phyloP scores from a whole-genome alignment of 1,284 basidiomycete genomes.

The Tremellales sp. region DNA sequence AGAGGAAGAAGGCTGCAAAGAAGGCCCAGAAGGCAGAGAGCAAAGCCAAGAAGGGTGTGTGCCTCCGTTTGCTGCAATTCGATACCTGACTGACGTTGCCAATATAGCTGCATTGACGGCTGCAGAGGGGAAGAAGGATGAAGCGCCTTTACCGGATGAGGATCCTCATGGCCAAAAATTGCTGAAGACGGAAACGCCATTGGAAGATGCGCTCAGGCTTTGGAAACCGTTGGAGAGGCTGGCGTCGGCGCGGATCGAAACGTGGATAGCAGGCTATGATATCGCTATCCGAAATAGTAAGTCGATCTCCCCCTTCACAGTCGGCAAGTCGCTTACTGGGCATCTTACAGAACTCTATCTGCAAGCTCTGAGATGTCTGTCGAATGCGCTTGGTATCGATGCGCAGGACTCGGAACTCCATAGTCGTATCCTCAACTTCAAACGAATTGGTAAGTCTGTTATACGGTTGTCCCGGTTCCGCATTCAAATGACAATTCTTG shows the following conservation, averaged over 20 bases:
- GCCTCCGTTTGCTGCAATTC: not conserved
- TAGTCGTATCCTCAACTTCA: constrained; percentile 64
- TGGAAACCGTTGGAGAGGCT: constrained; percentile 64
- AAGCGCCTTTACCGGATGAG: constrained; percentile 60
- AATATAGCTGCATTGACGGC: constrained; percentile 44
- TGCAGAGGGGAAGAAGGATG: constrained; percentile 67
- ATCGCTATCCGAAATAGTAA: constrained; percentile 71
- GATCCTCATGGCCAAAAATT: constrained; percentile 78
- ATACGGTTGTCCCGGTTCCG: constrained; percentile 6
- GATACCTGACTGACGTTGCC: constrained; percentile 1
- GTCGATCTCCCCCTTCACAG: constrained; percentile 30
- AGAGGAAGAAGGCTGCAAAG: constrained; percentile 66
- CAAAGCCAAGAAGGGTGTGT: constrained; percentile 66
- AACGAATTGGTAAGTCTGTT: constrained; percentile 53
- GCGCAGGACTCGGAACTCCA: constrained; percentile 66
- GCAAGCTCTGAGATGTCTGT: constrained; percentile 70
- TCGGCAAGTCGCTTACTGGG: not conserved
- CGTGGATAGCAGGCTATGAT: constrained; percentile 75
- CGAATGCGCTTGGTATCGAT: constrained; percentile 58
- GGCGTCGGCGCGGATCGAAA: constrained; percentile 58
- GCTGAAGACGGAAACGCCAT: constrained; percentile 60
- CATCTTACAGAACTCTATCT: constrained; percentile 65
- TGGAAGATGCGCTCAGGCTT: constrained; percentile 72
- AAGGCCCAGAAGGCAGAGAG: constrained; percentile 89
- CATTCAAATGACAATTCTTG: constrained; percentile 47